A percentile compares a stretch with the other conserved stretches of the same genome.
Conservation (phyloP, 2,329 filamentous ascomycete genomes). For the Ophiostoma himal-ulmi region DNA sequence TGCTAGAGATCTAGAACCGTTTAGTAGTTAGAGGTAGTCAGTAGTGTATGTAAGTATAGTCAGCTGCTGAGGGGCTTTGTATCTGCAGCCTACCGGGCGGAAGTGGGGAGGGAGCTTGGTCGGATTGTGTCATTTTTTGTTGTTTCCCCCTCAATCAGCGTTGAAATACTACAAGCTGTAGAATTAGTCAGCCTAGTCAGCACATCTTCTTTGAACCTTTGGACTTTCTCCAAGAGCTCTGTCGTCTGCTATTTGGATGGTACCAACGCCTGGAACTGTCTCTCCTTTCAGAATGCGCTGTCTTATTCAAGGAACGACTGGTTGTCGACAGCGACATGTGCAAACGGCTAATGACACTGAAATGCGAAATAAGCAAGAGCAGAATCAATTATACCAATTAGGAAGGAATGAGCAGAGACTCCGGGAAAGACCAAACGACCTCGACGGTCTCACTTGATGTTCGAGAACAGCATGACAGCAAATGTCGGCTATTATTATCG, state of each 20-base stretch:
- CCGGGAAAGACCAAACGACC: background rate
- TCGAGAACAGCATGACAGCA: background rate
- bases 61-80: background rate
- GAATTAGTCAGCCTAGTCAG: conserved; percentile 6
- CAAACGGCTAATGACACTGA: background rate
- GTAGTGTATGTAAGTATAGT: too few relatives aligned
- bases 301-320: background rate
- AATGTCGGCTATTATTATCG: background rate
- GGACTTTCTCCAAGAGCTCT: background rate
- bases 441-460: background rate
- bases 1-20: background rate
- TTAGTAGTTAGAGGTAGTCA: background rate
- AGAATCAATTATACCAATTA: background rate
- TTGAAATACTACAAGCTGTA: background rate
- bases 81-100: background rate
- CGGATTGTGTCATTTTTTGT: conserved; percentile 1
- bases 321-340: background rate
- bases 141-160: background rate
- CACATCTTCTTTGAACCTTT: background rate
- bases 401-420: background rate
- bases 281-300: background rate
- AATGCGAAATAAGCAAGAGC: background rate
- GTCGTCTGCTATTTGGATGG: background rate
- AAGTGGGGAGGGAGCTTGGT: conserved; percentile 14
- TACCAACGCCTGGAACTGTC: background rate